Evolutionary conservation across 2,329 filamentous ascomycete species (phyloP).

Genomic region (Paramyrothecium roridum): DNA sequence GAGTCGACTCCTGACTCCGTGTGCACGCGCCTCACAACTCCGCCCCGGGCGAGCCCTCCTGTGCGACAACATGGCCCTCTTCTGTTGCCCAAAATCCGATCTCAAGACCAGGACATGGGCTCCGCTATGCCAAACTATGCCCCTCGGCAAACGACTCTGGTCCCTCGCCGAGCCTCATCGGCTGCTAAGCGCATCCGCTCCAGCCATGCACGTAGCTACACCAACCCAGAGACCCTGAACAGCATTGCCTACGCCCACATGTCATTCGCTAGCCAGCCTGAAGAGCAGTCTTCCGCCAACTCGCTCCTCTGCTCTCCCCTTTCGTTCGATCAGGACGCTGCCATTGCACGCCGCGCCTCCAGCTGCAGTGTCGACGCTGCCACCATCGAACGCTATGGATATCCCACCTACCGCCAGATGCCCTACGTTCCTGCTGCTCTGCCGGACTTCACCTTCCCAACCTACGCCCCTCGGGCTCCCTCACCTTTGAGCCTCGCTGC

Average conservation of each 20-base stretch:
- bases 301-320: constrained; percentile 68
- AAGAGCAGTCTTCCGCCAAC: constrained; percentile 20
- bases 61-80: constrained; percentile 76
- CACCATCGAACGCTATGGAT: constrained; percentile 68
- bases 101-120: constrained; percentile 76
- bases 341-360: constrained; percentile 55
- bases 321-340: constrained; percentile 43
- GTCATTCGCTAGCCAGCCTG: constrained; percentile 34
- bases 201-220: constrained; percentile 56
- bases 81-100: constrained; percentile 80
- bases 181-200: constrained; percentile 31
- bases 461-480: constrained; percentile 42
- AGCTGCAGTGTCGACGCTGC: constrained; percentile 65
- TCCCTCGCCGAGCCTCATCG: constrained; percentile 10
- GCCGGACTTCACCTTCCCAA: constrained; percentile 40
- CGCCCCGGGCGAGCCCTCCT: constrained; percentile 62
- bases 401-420: constrained; percentile 79
- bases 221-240: constrained; percentile 56
- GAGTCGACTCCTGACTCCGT: constrained; percentile 60
- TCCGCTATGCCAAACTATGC: constrained; percentile 38
- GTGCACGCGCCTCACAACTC: constrained; percentile 66
- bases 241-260: constrained; percentile 31
- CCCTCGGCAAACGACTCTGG: constrained; percentile 28
- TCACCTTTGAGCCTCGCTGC: constrained; percentile 39
- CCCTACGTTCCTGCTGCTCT: constrained; percentile 38